Base-by-base conservation (phyloP, 2,329 filamentous ascomycete species). In the Zalaria sp. region DNA sequence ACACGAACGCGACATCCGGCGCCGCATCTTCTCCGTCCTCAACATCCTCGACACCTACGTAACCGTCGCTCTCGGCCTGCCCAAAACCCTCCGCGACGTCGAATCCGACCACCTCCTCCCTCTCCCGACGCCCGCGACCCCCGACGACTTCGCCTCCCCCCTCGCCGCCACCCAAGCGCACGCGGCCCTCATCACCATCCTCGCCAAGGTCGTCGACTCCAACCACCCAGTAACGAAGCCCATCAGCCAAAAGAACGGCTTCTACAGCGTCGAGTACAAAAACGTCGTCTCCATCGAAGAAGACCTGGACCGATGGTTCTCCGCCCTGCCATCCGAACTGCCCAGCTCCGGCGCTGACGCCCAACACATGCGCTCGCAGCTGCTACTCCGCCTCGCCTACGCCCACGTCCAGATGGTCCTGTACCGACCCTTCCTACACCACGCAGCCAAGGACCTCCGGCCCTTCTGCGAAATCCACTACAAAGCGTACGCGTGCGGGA, bases 371-470 rank as follows among this genome's bases (percentile, higher is more conserved):
- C 18, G 18, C 7, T 47, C 45, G 3, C 50, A 52, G 34, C 39
- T 52, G 7, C 43, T 48, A 10, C 46, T 53, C 5, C 49, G 50
- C 3, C 38, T 53, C 10, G 43, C 44, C 29, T 47, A 48, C 38
- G 47, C 46, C 5, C 42, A 46, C 10, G 49, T 50, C 3, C 49
- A 51, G 37, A 43, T 50, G 43, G 40, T 47, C 2, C 39, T 53
- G 3, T 53, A 53, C 38, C 45, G 50, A 3, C 50, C 50, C 2
- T 53, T 53, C 43, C 41, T 53, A 1, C 49, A 51, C 34, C 47
- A 51, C 35, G 45, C 49, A 5, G 38, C 43, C 2, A 41, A 45
- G 27, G 37, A 41, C 32, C 36, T 40, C 5, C 40, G 41, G 7
- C 37, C 44, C 11, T 34, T 40, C 27, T 39, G 35, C 8, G 40